Conservation (phyloP, 1,284 basidiomycete species). For the Fomes fomentarius region DNA sequence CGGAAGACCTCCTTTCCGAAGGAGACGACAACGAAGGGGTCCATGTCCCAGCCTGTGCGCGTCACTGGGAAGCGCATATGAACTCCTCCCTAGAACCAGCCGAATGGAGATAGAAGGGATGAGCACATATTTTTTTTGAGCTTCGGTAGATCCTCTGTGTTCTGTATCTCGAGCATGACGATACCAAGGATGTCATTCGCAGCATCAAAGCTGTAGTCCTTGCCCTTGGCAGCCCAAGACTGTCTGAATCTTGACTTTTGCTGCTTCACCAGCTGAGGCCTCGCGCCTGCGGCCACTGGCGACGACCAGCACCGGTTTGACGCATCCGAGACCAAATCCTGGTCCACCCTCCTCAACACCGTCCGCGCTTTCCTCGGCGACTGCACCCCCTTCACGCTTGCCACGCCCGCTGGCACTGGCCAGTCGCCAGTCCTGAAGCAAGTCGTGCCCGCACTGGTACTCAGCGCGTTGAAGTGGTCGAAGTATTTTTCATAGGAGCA, state of each 20-base stretch:
- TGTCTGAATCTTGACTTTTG: conserved; percentile 31
- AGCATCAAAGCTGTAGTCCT: conserved; percentile 68
- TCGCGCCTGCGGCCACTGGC: too few relatives aligned
- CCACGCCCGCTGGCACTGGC: too few relatives aligned
- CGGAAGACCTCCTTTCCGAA: conserved; percentile 98
- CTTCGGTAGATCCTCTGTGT: conserved; percentile 83
- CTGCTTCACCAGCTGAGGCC: conserved; percentile 5
- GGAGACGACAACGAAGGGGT: conserved; percentile 94
- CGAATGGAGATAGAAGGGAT: neutral
- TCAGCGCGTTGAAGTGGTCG: too few relatives aligned
- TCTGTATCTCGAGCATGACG: conserved; percentile 77
- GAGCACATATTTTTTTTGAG: conserved; percentile 83
- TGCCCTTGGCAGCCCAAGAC: conserved; percentile 40
- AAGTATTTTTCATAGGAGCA: too few relatives aligned
- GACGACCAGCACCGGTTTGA: too few relatives aligned
- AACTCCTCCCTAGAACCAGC: neutral
- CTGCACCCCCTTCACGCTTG: too few relatives aligned
- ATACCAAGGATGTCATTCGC: conserved; percentile 88
- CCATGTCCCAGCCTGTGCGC: conserved; percentile 92
- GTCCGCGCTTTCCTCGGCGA: too few relatives aligned
- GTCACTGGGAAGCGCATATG: conserved; percentile 58
- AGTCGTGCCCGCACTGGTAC: too few relatives aligned
- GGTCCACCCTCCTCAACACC: too few relatives aligned
- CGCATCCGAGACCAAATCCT: too few relatives aligned
- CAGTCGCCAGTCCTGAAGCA: too few relatives aligned